Evolutionary conservation across 805 yeast genomes (phyloP), one percentile per base, ranked within the genome.

Genomic region (Candida vartiovaarae): DNA sequence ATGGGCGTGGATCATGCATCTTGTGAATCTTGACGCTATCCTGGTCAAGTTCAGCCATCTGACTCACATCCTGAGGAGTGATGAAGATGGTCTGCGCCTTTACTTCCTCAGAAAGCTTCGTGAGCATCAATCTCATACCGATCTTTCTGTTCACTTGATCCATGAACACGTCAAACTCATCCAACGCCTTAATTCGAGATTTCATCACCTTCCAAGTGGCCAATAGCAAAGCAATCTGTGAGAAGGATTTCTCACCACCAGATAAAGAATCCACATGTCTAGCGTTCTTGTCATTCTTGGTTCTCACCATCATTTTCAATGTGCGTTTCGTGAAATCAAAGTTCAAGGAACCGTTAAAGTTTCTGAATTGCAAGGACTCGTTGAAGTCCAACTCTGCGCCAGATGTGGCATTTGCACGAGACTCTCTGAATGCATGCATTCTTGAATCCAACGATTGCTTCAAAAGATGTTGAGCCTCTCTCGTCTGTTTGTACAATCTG

Each of bases 151-250:
- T 89, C 15, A 88, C 86, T 39, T 88, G 87, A 62, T 93, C 99
- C 99, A 93, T 93, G 57, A 82, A 93, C 23, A 93, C 99, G 65
- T 93, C 99, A 61, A 85, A 93, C 63, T 93, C 99, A 64, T 93
- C 99, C 47, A 93, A 67, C 0, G 97, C 97, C 47, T 95, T 76
- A 20, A 93, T 75, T 44, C 85, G 77, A 0, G 95, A 82, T 48
- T 83, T 79, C 96, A 93, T 90, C 27, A 87, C 82, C 50, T 80
- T 79, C 99, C 99, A 93, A 28, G 95, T 84, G 0, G 97, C 83
- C 47, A 91, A 68, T 38, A 93, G 64, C 45, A 93, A 72, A 0
- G 97, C 85, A 49, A 91, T 81, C 61, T 95, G 99, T 0, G 96
- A 80, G 61, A 84, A 91, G 1, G 97, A 88, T 59, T 90, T 90